Percentiles rank a stretch among this genome's conserved stretches.
Conservation (phyloP, 306 rosid species). For the Cicer pinnatifidum region DNA sequence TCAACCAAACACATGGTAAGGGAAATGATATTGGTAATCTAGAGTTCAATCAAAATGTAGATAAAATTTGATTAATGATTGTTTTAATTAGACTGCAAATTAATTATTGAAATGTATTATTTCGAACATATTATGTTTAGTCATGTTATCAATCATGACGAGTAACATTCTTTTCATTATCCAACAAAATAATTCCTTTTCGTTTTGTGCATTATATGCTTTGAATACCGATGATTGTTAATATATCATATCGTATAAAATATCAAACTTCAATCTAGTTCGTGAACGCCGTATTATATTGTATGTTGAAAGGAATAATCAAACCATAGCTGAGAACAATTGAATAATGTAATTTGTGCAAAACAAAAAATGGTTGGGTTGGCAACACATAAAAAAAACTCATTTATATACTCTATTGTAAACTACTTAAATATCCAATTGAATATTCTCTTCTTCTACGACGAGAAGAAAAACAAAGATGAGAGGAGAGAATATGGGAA, state of each 20-base stretch:
- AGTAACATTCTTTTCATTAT: not conserved
- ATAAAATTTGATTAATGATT: too few relatives aligned
- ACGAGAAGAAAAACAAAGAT: too few relatives aligned
- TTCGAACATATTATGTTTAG: constrained; percentile 8
- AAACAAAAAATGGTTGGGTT: constrained; percentile 39
- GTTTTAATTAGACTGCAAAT: too few relatives aligned
- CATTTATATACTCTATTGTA: not conserved
- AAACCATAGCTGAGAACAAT: not conserved
- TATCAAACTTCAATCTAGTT: constrained; percentile 25
- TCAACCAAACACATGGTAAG: too few relatives aligned
- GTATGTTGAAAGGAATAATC: not conserved
- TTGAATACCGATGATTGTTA: not conserved
- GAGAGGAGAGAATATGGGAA: not conserved
- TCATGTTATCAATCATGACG: not conserved
- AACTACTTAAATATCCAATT: not conserved
- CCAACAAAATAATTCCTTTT: not conserved
- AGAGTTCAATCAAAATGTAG: too few relatives aligned
- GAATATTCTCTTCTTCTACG: not conserved
- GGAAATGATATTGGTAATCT: too few relatives aligned
- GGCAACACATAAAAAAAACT: not conserved
- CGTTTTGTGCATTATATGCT: not conserved
- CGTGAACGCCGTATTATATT: constrained; percentile 26
- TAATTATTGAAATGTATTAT: not conserved
- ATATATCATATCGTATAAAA: not conserved
- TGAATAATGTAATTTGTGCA: constrained; percentile 18